Percentiles rank a stretch among this genome's conserved stretches.
These are phyloP conservation scores for Pythium chondricola DNA, from an alignment of 352 stramenopile genomes.

Conservation along the genomic window DNA sequence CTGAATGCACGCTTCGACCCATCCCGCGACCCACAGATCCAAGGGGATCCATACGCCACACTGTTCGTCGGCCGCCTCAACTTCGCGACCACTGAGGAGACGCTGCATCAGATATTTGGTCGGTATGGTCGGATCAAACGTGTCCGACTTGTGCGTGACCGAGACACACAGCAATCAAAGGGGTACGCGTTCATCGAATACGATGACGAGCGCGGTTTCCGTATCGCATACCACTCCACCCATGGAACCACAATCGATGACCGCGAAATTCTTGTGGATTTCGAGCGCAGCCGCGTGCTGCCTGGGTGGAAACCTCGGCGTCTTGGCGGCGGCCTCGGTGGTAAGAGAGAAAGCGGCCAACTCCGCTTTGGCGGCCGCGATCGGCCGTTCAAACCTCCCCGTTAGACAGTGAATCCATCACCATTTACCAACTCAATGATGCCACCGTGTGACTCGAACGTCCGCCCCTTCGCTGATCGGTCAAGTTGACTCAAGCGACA, in stretches of 20 bases:
- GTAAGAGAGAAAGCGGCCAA: slow-evolving; percentile 74
- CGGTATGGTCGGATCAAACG: slow-evolving; percentile 36
- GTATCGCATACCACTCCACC: slow-evolving; percentile 44
- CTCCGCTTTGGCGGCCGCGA: slow-evolving; percentile 76
- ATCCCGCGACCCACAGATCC: slow-evolving; percentile 50
- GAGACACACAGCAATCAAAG: slow-evolving; percentile 52
- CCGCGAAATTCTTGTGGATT: slow-evolving; percentile 64
- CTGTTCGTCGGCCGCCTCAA: slow-evolving; percentile 67
- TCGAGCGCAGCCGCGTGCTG: slow-evolving; percentile 73
- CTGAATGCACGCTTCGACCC: slow-evolving; percentile 44
- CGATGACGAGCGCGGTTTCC: slow-evolving; percentile 42
- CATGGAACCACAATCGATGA: slow-evolving; percentile 56
- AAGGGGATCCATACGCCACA: slow-evolving; percentile 51
- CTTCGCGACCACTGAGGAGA: slow-evolving; percentile 49
- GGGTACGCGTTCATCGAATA: slow-evolving; percentile 83
- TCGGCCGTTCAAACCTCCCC: slow-evolving; percentile 56
- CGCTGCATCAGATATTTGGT: slow-evolving; percentile 35
- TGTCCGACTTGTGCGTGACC: slow-evolving; percentile 63
- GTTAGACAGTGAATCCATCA: too few relatives aligned
- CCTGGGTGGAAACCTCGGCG: slow-evolving; percentile 74
- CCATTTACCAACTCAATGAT: too few relatives aligned
- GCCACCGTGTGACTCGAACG: too few relatives aligned
- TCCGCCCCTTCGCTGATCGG: too few relatives aligned
- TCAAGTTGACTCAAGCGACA: too few relatives aligned
- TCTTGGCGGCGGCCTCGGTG: slow-evolving; percentile 71